Percentiles rank a stretch among this genome's conserved stretches.
phyloP scores from a whole-genome alignment of 179 eudicot species.

The Dionaea muscipula region DNA sequence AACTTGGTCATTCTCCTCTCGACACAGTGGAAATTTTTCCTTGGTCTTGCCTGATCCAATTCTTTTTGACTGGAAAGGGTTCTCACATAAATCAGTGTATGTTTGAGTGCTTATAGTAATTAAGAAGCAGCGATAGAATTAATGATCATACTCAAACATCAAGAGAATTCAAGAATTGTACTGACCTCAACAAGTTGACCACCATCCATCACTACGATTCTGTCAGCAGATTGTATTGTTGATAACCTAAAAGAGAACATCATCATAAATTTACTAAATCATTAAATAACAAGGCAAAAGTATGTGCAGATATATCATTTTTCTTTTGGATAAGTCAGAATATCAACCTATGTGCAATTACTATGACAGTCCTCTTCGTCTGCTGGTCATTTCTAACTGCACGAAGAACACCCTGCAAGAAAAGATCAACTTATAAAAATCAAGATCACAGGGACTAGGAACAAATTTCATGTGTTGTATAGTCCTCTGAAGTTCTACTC shows the following conservation, averaged over 20 bases:
- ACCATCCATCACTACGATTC: conserved; percentile 78
- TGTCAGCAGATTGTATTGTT: conserved; percentile 92
- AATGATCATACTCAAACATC: neutral
- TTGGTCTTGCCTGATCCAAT: too few relatives aligned
- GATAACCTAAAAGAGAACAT: conserved; percentile 52
- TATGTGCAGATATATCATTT: neutral
- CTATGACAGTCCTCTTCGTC: conserved; percentile 63
- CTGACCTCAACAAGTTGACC: conserved; percentile 86
- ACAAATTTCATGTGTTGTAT: neutral
- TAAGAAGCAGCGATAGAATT: neutral
- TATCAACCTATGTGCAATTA: conserved; percentile 80
- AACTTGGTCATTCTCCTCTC: too few relatives aligned
- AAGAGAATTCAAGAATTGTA: neutral
- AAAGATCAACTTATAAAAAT: neutral
- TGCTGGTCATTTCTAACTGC: conserved; percentile 48
- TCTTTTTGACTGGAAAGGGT: too few relatives aligned
- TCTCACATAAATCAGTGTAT: neutral
- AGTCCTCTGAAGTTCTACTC: conserved; percentile 5
- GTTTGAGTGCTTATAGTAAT: neutral
- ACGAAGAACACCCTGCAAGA: conserved; percentile 76
- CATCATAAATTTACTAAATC: conserved; percentile 7
- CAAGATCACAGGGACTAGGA: neutral
- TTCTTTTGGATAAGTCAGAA: neutral
- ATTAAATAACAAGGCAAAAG: conserved; percentile 2
- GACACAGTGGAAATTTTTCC: too few relatives aligned